Base-by-base conservation (phyloP, 139 green algal genomes). In the Picochlorum sp. region DNA sequence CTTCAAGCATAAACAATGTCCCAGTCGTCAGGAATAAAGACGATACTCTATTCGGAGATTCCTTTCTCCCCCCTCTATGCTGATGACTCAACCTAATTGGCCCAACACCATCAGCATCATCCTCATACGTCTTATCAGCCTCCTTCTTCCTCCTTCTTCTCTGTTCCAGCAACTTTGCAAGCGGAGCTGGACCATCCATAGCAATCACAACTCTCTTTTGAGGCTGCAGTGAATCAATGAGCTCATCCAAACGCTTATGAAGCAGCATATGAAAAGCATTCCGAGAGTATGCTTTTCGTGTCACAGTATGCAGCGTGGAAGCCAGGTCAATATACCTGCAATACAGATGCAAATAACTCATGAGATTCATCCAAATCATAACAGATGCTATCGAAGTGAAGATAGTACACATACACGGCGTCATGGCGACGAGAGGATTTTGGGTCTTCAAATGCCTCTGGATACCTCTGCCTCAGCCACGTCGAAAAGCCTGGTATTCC, bases 81-180 rank as follows among this genome's bases (percentile, higher is more conserved):
- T 21, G 21, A 28, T 59, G 30, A 18, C n/a, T 59, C 20, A 23
- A 59, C 23, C 21, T 59, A 31, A 28, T 44, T 37, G 28, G 45
- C 28, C 5, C 37, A 60, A 1, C 63, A 6, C 31, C 18, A 5
- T n/a, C 16, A 49, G 20, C 63, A 49, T 49, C 41, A 26, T 54
- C 47, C 0, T 54, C 47, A 20, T 5, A 5, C n/a, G 41, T 16
- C 7, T 45, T 41, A 15, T 72, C 70, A 14, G 49, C 30, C 47
- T 76, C 70, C 4, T 64, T 63, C 1, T 62, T 63, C 4, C 70
- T 67, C 2, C 70, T 63, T 38, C 70, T 45, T 50, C 89, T 60
- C 69, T 96, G 89, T 26, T 86, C 90, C 10, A 95, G 67, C 10
- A 96, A 78, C 66, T 96, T 96, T 21, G 89, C 89, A 4, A 96